A percentile compares a stretch with the other conserved stretches of the same genome.
These are phyloP conservation scores for Agapanthus africanus DNA, from an alignment of 106 monocot species.

Conservation along the genomic window DNA sequence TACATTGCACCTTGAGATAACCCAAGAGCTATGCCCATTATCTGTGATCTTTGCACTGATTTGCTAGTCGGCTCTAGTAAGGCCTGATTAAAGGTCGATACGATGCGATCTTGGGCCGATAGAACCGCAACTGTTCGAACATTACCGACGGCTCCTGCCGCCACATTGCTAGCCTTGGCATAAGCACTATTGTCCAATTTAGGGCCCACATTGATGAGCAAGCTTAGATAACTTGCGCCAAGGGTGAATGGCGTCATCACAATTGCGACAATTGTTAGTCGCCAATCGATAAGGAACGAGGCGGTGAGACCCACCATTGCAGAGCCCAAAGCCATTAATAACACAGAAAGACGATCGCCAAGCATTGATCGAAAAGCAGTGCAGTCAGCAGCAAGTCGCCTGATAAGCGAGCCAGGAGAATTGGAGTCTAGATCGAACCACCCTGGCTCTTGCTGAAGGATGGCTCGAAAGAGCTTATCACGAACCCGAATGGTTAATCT, in stretches of 20 bases:
- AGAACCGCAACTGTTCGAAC: conserved; percentile 16
- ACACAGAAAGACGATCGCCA: conserved; percentile 29
- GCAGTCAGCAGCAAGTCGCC: conserved; percentile 14
- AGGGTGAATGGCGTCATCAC: conserved; percentile 33
- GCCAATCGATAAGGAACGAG: conserved; percentile 24
- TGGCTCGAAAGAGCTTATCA: conserved; percentile 21
- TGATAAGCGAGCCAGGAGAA: conserved; percentile 17
- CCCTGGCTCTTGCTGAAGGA: conserved; percentile 29
- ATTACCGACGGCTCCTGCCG: conserved; percentile 20
- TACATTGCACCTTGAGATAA: conserved; percentile 32
- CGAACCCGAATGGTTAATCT: conserved; percentile 23
- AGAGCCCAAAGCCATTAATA: conserved; percentile 29
- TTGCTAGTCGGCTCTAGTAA: conserved; percentile 11
- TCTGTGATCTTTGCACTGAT: neutral
- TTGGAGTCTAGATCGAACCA: conserved; percentile 34
- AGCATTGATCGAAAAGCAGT: conserved; percentile 24
- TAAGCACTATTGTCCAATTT: conserved; percentile 21
- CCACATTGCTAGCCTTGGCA: conserved; percentile 26
- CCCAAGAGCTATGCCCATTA: conserved; percentile 27
- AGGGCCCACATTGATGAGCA: conserved; percentile 28
- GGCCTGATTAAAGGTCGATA: conserved; percentile 14
- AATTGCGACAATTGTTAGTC: conserved; percentile 20
- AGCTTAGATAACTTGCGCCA: conserved; percentile 33
- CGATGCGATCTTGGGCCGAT: conserved; percentile 19
- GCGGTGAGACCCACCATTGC: conserved; percentile 21